Conservation (phyloP, 2,329 filamentous ascomycete species). For the Cadophora luteo-olivacea region DNA sequence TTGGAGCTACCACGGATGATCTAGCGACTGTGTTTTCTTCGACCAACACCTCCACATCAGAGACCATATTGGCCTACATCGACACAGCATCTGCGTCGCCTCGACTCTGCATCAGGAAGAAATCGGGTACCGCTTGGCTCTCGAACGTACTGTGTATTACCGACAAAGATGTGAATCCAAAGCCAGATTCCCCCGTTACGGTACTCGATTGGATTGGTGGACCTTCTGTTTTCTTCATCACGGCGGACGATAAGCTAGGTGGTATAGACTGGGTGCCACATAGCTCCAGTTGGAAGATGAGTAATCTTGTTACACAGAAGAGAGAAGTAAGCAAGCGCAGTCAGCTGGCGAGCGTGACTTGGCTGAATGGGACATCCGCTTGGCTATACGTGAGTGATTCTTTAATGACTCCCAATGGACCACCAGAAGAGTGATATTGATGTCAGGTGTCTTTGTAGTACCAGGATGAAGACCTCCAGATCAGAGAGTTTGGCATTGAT, state of each 20-base stretch:
- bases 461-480: slow-evolving; percentile 19
- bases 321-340: slow-evolving; percentile 16
- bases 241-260: slow-evolving; percentile 13
- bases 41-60: not conserved
- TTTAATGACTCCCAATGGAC: too few relatives aligned
- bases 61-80: not conserved
- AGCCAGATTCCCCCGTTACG: not conserved
- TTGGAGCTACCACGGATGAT: not conserved
- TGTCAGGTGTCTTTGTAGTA: not conserved
- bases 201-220: slow-evolving; percentile 15
- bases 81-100: not conserved
- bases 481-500: slow-evolving; percentile 29
- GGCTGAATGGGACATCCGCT: slow-evolving; percentile 24
- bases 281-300: slow-evolving; percentile 26
- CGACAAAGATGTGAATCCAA: not conserved
- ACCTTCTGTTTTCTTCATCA: slow-evolving; percentile 27
- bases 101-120: not conserved
- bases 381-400: slow-evolving; percentile 21
- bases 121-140: not conserved
- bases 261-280: slow-evolving; percentile 26
- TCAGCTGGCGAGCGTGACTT: slow-evolving; percentile 27
- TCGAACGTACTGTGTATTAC: not conserved
- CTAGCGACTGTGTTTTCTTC: not conserved
- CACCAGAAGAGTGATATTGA: too few relatives aligned
- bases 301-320: slow-evolving; percentile 19